phyloP scores from a whole-genome alignment of 2,329 filamentous ascomycete species.

The Verticillium albo-atrum region DNA sequence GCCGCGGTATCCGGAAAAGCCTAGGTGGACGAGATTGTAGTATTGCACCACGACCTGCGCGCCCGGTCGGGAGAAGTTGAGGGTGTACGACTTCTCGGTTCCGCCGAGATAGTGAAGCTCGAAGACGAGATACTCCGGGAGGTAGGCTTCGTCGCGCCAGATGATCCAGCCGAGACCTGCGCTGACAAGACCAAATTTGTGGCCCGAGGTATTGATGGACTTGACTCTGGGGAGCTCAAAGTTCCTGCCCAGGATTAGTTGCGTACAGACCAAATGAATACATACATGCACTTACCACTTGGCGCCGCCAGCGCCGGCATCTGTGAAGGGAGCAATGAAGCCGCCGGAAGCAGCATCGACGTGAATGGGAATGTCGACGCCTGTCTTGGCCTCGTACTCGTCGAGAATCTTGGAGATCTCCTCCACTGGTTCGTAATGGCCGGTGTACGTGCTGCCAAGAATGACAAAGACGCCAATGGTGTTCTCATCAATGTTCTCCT shows the following conservation, averaged over 20 bases:
- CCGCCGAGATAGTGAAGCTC: conserved; percentile 67
- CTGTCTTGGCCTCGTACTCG: conserved; percentile 55
- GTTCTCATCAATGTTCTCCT: conserved; percentile 67
- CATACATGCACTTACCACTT: conserved; percentile 45
- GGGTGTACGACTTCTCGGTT: conserved; percentile 63
- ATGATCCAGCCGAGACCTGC: conserved; percentile 68
- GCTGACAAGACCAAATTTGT: conserved; percentile 61
- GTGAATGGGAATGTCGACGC: conserved; percentile 63
- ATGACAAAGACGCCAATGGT: conserved; percentile 75
- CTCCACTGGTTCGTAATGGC: conserved; percentile 69
- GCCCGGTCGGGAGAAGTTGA: conserved; percentile 69
- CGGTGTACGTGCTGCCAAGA: conserved; percentile 68
- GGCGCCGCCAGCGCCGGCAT: conserved; percentile 47
- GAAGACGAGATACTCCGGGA: conserved; percentile 66
- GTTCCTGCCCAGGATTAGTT: conserved; percentile 32
- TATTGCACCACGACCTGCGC: conserved; percentile 69
- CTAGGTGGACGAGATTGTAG: conserved; percentile 68
- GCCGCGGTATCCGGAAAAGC: conserved; percentile 58
- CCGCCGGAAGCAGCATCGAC: conserved; percentile 59
- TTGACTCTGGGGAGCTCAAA: conserved; percentile 59
- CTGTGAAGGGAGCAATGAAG: conserved; percentile 58
- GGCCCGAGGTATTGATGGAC: conserved; percentile 60
- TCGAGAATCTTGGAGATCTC: conserved; percentile 63
- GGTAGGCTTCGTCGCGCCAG: conserved; percentile 60
- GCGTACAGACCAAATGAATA: neutral